phyloP scores from a whole-genome alignment of 2,329 filamentous ascomycete species.

The Aspergillus neoniger region DNA sequence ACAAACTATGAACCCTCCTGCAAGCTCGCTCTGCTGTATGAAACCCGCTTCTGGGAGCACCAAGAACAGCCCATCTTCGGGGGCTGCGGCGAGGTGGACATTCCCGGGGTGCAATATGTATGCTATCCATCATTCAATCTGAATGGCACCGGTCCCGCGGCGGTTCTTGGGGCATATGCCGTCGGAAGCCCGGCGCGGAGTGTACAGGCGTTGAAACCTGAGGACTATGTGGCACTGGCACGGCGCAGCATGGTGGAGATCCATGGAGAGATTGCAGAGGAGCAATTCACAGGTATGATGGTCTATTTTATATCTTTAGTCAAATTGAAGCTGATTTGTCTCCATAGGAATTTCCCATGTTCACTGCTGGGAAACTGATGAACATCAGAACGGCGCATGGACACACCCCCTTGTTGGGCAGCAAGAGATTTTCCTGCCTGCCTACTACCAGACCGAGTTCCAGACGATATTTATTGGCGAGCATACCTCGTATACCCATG shows the following conservation, averaged over 20 bases:
- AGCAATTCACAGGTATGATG: slow-evolving; percentile 57
- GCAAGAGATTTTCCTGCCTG: slow-evolving; percentile 69
- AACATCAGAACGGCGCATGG: slow-evolving; percentile 65
- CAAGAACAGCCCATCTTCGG: slow-evolving; percentile 61
- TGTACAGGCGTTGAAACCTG: slow-evolving; percentile 24
- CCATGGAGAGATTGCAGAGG: slow-evolving; percentile 61
- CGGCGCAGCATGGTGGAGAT: slow-evolving; percentile 68
- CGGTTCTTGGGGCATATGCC: slow-evolving; percentile 49
- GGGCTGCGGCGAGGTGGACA: slow-evolving; percentile 44
- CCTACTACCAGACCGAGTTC: slow-evolving; percentile 71
- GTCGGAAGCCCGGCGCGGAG: slow-evolving; percentile 29
- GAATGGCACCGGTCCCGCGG: slow-evolving; percentile 38
- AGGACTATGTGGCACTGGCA: slow-evolving; percentile 61
- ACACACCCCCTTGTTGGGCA: slow-evolving; percentile 62
- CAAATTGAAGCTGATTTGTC: too few species aligned
- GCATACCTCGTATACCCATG: slow-evolving; percentile 71
- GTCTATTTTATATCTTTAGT: too few species aligned
- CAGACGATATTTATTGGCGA: slow-evolving; percentile 71
- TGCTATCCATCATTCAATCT: slow-evolving; percentile 42
- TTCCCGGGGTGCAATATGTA: slow-evolving; percentile 34
- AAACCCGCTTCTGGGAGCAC: slow-evolving; percentile 64
- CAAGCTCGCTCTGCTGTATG: slow-evolving; percentile 68
- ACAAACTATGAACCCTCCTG: slow-evolving; percentile 55
- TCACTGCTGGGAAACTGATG: slow-evolving; percentile 66
- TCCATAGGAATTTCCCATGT: slow-evolving; percentile 54